phyloP scores from a whole-genome alignment of 768 basidiomycete species.

The Sistotremastrum niveocremeum region DNA sequence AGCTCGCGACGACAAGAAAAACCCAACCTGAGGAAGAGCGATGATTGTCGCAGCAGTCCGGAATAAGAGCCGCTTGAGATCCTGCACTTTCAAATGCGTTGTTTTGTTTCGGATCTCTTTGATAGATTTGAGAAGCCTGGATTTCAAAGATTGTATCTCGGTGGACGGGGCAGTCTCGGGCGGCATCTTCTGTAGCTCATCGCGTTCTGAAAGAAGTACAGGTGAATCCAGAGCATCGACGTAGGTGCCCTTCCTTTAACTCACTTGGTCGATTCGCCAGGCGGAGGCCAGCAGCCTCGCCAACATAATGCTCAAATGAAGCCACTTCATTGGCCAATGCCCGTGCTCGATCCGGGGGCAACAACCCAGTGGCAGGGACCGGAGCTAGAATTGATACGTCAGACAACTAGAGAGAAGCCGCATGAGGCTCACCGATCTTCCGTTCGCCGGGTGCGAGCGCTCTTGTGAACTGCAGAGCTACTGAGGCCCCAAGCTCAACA shows the following conservation, averaged over 20 bases:
- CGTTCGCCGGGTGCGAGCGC: conserved; percentile 65
- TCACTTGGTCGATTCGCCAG: conserved; percentile 53
- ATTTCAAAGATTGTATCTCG: conserved; percentile 54
- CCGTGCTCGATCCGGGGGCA: conserved; percentile 74
- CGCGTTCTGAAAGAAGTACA: conserved; percentile 27
- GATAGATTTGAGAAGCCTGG: conserved; percentile 52
- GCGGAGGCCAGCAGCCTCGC: conserved; percentile 73
- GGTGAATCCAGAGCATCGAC: neutral
- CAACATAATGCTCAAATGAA: conserved; percentile 80
- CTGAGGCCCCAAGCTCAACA: conserved; percentile 82
- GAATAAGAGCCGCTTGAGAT: conserved; percentile 75
- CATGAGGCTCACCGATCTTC: conserved; percentile 44
- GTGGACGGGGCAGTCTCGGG: conserved; percentile 43
- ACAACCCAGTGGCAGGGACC: conserved; percentile 14
- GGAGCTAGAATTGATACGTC: conserved; percentile 28
- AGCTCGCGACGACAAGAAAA: neutral
- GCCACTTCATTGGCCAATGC: conserved; percentile 75
- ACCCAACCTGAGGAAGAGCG: conserved; percentile 40
- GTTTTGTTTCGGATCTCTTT: conserved; percentile 58
- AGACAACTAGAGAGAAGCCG: conserved; percentile 35
- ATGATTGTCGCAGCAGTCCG: conserved; percentile 76
- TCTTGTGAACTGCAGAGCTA: conserved; percentile 79
- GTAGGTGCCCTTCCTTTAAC: conserved; percentile 6
- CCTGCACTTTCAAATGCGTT: conserved; percentile 62
- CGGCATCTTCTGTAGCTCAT: conserved; percentile 46